Base-by-base conservation (phyloP, 495 filamentous ascomycete genomes). In the Achaetomiella virescens region DNA sequence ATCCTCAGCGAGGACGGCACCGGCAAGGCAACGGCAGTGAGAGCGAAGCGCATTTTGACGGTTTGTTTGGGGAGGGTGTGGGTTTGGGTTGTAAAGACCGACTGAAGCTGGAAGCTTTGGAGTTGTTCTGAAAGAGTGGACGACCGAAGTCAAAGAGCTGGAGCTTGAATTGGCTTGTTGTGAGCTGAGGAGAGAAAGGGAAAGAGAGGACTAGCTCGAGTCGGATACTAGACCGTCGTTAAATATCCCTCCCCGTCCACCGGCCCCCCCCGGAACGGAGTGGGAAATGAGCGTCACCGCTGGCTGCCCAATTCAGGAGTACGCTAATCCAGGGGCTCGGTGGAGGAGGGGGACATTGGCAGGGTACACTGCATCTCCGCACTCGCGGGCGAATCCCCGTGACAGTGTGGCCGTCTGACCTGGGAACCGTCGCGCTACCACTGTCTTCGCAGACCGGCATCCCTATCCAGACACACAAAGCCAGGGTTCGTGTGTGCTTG, bases 41-140 rank as follows among this genome's bases (percentile, higher is more conserved):
- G 57, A 57, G 75, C 52, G 75, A 76, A 77, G 75, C 75, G 75
- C 74, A 78, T 84, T 53, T 82, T 84, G 80, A 76, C 66, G 57
- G 60, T 67, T 71, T 65, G 56, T 51, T 41, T 29, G 52, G 53
- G 58, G 62, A 57, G 17, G 46, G 45, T 48, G 37, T 62, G 31
- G 44, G 52, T 68, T 27, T 43, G 49, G 56, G 60, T 56, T 64
- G 52, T 62, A 74, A 71, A 74, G 70, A 70, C 52, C 63, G 66
- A 62, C 61, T 50, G 46, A 72, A 78, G 73, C 74, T 65, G 55
- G 57, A 71, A 70, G 69, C 66, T 72, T 68, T 69, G 55, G 61
- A 63, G 54, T 61, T 55, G 70, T 68, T 72, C 66, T 65, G 61
- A 77, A 80, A 80, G 78, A 80, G 66, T 82, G 78, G 78, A 81